Evolutionary conservation across 169 alveolate species (phyloP).

Genomic region (Plasmodium gaboni): DNA sequence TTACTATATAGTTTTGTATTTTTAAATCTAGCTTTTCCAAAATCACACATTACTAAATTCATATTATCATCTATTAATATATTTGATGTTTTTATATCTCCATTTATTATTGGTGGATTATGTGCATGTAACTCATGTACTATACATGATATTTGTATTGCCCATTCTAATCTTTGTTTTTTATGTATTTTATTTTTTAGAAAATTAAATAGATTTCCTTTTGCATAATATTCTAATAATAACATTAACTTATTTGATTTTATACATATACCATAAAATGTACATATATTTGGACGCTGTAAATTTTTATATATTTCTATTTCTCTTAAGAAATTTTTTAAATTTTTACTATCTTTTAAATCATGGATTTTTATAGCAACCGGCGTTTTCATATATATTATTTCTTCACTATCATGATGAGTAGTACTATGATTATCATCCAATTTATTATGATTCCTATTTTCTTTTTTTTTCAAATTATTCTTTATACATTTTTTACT

Average conservation of each 20-base stretch:
- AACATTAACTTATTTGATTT: conserved; percentile 51
- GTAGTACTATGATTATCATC: background rate
- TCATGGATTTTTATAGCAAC: conserved; percentile 75
- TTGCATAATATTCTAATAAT: conserved; percentile 58
- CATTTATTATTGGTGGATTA: conserved; percentile 72
- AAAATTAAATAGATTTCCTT: conserved; percentile 71
- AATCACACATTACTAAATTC: conserved; percentile 75
- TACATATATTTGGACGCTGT: conserved; percentile 52
- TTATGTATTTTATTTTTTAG: conserved; percentile 67
- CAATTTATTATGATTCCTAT: too few relatives aligned
- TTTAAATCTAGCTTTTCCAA: conserved; percentile 74
- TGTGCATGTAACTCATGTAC: conserved; percentile 66
- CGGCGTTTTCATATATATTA: conserved; percentile 32
- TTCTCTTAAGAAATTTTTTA: conserved; percentile 75
- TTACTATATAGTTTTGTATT: conserved; percentile 63
- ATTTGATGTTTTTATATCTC: conserved; percentile 75
- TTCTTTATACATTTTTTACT: too few relatives aligned
- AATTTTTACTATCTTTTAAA: conserved; percentile 50
- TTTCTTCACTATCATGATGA: conserved; percentile 7
- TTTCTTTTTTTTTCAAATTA: background rate
- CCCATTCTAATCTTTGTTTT: conserved; percentile 67
- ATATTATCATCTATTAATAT: conserved; percentile 64
- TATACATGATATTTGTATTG: conserved; percentile 33
- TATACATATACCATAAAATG: conserved; percentile 70
- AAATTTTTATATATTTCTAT: conserved; percentile 74